Percentiles rank a stretch among this genome's conserved stretches.
Conservation (phyloP, 202 grass and related monocot species). For the Cymbopogon flexuosus region DNA sequence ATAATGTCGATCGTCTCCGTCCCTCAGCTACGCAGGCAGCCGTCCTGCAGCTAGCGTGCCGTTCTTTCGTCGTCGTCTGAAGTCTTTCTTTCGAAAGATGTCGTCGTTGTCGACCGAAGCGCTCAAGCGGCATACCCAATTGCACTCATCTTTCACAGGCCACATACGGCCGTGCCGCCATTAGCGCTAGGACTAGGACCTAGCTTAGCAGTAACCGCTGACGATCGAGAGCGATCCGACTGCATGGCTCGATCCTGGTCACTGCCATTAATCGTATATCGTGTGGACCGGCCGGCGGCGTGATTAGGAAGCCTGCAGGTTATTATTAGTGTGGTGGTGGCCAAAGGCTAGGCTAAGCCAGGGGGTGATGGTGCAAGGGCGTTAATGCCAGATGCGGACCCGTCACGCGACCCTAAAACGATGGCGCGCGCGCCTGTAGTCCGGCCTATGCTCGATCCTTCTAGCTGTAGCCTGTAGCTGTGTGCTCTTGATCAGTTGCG, state of each 20-base stretch:
- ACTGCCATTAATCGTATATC: too few species aligned
- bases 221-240: background rate
- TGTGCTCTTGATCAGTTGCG: background rate
- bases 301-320: background rate
- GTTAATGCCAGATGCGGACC: conserved; percentile 29
- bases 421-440: background rate
- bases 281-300: background rate
- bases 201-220: background rate
- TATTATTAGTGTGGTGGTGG: background rate
- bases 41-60: background rate
- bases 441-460: too few species aligned
- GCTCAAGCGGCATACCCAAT: background rate
- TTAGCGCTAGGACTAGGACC: background rate
- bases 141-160: background rate
- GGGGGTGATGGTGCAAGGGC: background rate
- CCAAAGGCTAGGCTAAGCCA: background rate
- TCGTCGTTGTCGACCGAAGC: background rate
- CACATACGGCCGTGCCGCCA: background rate
- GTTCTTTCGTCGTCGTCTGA: background rate
- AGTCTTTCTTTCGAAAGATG: background rate
- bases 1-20: too few species aligned
- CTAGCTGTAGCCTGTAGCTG: background rate
- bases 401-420: background rate
- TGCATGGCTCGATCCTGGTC: background rate
- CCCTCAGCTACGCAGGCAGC: background rate